Evolutionary conservation across 2,329 filamentous ascomycete species (phyloP).

Genomic region (Scopulariopsis brevicaulis): DNA sequence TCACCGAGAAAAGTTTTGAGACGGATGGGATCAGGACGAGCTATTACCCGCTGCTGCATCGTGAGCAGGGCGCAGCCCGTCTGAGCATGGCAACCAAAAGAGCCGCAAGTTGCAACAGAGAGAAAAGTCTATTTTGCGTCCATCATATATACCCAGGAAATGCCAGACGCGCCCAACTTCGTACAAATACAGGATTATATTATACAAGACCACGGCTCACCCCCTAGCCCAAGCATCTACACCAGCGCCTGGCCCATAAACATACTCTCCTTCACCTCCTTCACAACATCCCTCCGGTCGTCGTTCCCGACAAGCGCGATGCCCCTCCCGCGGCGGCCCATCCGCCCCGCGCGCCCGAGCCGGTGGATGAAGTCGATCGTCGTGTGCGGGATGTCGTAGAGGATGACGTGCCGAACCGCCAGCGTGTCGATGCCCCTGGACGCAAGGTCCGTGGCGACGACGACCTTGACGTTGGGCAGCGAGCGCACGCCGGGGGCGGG

Average conservation of each 20-base stretch:
- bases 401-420: constrained; percentile 78
- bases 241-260: constrained; percentile 71
- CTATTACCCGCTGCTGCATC: too few species aligned
- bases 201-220: background rate
- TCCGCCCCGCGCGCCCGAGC: constrained; percentile 80
- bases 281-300: constrained; percentile 81
- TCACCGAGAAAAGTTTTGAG: too few species aligned
- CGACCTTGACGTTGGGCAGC: constrained; percentile 71
- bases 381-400: constrained; percentile 96
- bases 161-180: background rate
- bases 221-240: constrained; percentile 20
- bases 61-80: too few species aligned
- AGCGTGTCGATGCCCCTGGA: constrained; percentile 91
- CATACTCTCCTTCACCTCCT: constrained; percentile 85
- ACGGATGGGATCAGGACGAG: too few species aligned
- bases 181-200: background rate
- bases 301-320: constrained; percentile 84
- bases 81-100: too few species aligned
- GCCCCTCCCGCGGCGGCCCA: constrained; percentile 81
- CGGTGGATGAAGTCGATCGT: constrained; percentile 98
- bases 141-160: background rate
- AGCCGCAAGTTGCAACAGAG: background rate
- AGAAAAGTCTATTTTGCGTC: background rate
- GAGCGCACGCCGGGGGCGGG: constrained; percentile 28
- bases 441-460: constrained; percentile 88